Conservation (phyloP, 805 yeast genomes). For the Allodekkera sacchari region DNA sequence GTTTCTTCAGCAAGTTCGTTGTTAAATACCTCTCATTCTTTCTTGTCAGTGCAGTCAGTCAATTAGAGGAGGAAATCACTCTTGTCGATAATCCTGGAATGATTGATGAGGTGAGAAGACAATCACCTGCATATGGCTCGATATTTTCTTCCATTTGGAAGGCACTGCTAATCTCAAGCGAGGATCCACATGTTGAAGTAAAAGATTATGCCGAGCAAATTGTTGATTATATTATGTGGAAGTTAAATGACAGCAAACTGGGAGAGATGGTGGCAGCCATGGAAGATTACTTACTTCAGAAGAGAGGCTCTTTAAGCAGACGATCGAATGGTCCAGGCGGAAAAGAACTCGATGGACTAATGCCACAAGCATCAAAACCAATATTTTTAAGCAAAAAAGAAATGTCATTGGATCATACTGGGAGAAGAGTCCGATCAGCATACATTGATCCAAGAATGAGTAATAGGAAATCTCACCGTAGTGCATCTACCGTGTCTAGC, state of each 20-base stretch:
- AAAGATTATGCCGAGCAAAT: conserved; percentile 62
- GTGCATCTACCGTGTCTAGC: conserved; percentile 7
- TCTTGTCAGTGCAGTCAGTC: conserved; percentile 78
- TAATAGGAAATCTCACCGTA: conserved; percentile 1
- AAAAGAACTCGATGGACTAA: too few species aligned
- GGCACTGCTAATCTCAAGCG: conserved; percentile 66
- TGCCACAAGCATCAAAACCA: too few species aligned
- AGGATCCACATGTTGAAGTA: conserved; percentile 84
- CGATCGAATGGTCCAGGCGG: background rate
- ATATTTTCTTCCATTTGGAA: conserved; percentile 85
- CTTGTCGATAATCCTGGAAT: conserved; percentile 52
- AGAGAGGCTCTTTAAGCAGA: conserved; percentile 15
- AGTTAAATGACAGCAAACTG: conserved; percentile 57
- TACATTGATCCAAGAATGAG: too few species aligned
- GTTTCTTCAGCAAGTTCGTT: conserved; percentile 69
- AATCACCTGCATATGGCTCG: conserved; percentile 79
- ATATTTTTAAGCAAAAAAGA: too few species aligned
- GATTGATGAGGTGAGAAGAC: conserved; percentile 56
- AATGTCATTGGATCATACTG: conserved; percentile 1
- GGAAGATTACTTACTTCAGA: conserved; percentile 55
- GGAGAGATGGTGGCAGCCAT: conserved; percentile 57
- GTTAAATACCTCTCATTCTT: conserved; percentile 64
- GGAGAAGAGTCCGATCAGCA: conserved; percentile 20
- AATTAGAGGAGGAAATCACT: conserved; percentile 71
- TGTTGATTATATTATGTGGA: conserved; percentile 62